Base-by-base conservation (phyloP, 2,329 filamentous ascomycete genomes). In the Metarhizium robertsii region DNA sequence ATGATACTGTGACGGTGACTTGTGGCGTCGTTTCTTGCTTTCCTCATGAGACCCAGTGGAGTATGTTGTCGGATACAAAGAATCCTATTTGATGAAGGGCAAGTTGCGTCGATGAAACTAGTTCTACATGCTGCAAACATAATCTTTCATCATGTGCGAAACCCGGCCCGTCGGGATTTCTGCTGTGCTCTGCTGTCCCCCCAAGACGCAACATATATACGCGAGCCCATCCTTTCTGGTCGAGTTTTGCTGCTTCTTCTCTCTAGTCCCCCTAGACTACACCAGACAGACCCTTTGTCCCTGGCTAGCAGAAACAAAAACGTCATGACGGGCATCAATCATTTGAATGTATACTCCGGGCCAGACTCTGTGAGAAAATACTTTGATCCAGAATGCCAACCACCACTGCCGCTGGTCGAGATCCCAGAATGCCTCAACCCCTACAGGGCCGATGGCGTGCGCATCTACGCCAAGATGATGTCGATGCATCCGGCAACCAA, bases 391-490 rank as follows among this genome's bases (percentile, higher is more conserved):
- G 80, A 84, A 54, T 69, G 64, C 3, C 73, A 76, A 29, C 81
- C 81, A 4, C 79, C 79, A 7, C 62, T 85, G 2, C 82, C 82
- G 4, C 69, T 85, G 2, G 79, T 85, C 16, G 82, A 85, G 66
- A 69, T 85, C 10, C 81, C 81, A 2, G 70, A 72, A 32, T 69
- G 69, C 42, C 70, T 85, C 50, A 85, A 85, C 57, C 80, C 80
- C 0, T 81, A 76, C 59, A 70, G 75, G 51, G 59, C 73, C 20
- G 76, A 85, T 75, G 78, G 79, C 1, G 78, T 85, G 2, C 76
- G 79, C 25, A 83, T 85, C 58, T 84, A 83, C 58, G 82, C 82
- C 38, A 85, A 85, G 67, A 80, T 85, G 77, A 79, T 85, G 75
- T 80, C 79, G 2, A 78, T 78, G 70, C 78, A 80, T 58, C 81